phyloP scores from a whole-genome alignment of 2,329 filamentous ascomycete species.

The Xylariaceae sp. region DNA sequence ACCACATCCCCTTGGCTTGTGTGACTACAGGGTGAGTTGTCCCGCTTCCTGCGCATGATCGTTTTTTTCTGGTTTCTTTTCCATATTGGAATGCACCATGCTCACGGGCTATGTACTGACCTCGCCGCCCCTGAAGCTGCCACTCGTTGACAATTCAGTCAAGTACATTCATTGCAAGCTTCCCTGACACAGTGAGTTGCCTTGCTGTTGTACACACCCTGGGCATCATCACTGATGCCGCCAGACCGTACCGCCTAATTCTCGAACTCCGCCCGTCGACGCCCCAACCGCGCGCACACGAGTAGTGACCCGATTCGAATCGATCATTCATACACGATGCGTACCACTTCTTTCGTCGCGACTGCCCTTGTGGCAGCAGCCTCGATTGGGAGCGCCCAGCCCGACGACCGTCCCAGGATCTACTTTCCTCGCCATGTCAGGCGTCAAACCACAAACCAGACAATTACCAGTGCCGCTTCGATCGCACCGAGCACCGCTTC shows the following conservation, averaged over 20 bases:
- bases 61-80: no score
- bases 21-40: constrained; percentile 20
- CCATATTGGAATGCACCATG: no score
- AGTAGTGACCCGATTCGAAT: no score
- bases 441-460: constrained; percentile 28
- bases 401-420: constrained; percentile 30
- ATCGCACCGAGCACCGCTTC: constrained; percentile 12
- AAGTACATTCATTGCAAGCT: constrained; percentile 38
- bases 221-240: no score
- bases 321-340: constrained; percentile 24
- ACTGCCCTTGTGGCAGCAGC: constrained; percentile 30
- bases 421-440: constrained; percentile 38
- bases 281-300: no score
- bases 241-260: no score
- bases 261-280: no score
- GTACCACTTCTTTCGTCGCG: constrained; percentile 22
- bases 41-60: no score
- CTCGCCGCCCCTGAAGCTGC: no score
- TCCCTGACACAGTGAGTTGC: constrained; percentile 32
- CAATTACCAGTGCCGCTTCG: constrained; percentile 21
- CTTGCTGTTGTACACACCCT: no score
- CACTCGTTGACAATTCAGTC: constrained; percentile 37
- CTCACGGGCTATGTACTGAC: no score
- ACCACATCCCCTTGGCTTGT: constrained; percentile 17
- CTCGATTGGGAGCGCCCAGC: constrained; percentile 27